phyloP scores from a whole-genome alignment of 352 stramenopile species.

The Pythium folliculosum region DNA sequence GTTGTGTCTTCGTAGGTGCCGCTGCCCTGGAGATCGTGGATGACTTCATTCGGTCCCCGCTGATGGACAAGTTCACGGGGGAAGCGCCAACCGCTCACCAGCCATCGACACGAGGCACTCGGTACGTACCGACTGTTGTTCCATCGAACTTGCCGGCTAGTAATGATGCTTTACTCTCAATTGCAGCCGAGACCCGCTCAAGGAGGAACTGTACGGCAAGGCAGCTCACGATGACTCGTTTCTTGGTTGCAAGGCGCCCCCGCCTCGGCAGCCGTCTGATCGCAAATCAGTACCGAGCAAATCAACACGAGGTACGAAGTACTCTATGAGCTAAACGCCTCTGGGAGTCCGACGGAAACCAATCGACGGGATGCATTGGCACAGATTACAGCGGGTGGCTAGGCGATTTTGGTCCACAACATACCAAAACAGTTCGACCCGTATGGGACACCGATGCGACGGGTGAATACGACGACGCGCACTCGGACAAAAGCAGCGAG shows the following conservation, averaged over 20 bases:
- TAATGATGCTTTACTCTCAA: background rate
- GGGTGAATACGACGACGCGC: background rate
- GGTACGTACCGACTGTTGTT: background rate
- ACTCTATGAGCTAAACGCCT: background rate
- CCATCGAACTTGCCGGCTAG: background rate
- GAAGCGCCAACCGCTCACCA: background rate
- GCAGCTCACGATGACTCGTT: slow-evolving; percentile 48
- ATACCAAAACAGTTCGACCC: slow-evolving; percentile 70
- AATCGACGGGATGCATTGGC: background rate
- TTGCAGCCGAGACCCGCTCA: slow-evolving; percentile 38
- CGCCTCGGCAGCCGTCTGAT: background rate
- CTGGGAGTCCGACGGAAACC: too few species aligned
- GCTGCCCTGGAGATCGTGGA: slow-evolving; percentile 82
- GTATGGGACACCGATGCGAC: slow-evolving; percentile 40
- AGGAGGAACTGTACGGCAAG: slow-evolving; percentile 68
- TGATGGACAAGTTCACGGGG: slow-evolving; percentile 65
- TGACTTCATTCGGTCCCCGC: slow-evolving; percentile 71
- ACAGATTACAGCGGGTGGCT: slow-evolving; percentile 76
- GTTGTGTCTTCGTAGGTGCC: slow-evolving; percentile 39
- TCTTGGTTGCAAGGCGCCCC: slow-evolving; percentile 38
- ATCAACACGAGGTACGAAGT: slow-evolving; percentile 1
- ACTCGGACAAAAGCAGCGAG: slow-evolving; percentile 1
- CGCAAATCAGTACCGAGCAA: slow-evolving; percentile 3
- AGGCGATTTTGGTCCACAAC: slow-evolving; percentile 67
- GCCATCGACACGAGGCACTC: background rate